Percentiles rank a stretch among this genome's conserved stretches.
These are phyloP conservation scores for Acarospora socialis DNA, from an alignment of 2,329 filamentous ascomycete species.

Conservation along the genomic window DNA sequence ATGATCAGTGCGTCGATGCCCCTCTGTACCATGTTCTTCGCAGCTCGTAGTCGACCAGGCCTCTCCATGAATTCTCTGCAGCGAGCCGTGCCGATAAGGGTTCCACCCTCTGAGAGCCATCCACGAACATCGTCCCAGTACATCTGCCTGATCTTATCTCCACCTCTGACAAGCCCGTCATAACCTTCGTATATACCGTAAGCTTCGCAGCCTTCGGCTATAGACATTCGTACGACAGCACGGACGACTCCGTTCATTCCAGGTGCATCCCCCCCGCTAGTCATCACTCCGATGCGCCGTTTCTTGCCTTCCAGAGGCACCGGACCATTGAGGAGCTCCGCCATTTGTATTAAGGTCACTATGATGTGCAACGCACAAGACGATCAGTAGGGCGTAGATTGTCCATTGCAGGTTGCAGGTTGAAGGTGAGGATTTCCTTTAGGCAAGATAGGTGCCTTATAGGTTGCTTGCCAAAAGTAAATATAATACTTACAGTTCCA, in stretches of 20 bases:
- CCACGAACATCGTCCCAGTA: slow-evolving; percentile 88
- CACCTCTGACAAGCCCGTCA: slow-evolving; percentile 82
- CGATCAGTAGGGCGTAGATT: no score
- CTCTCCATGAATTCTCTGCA: slow-evolving; percentile 89
- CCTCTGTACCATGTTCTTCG: slow-evolving; percentile 84
- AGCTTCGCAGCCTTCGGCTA: slow-evolving; percentile 67
- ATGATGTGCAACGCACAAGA: no score
- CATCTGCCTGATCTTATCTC: slow-evolving; percentile 75
- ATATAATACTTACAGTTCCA: no score
- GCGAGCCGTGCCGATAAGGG: slow-evolving; percentile 85
- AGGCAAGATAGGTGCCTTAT: no score
- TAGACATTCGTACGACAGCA: slow-evolving; percentile 80
- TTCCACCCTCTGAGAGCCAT: slow-evolving; percentile 86
- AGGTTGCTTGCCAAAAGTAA: no score
- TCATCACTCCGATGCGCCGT: slow-evolving; percentile 75
- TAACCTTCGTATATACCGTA: slow-evolving; percentile 88
- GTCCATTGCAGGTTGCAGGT: no score
- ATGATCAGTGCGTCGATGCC: slow-evolving; percentile 95
- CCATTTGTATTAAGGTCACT: not conserved
- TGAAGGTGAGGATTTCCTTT: no score
- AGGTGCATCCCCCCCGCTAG: slow-evolving; percentile 83
- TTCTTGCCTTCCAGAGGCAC: slow-evolving; percentile 25
- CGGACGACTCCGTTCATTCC: slow-evolving; percentile 90
- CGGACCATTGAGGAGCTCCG: no score
- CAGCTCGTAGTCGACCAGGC: slow-evolving; percentile 64